Conservation (phyloP, 2,329 filamentous ascomycete genomes). For the Fusarium phyllophilum region DNA sequence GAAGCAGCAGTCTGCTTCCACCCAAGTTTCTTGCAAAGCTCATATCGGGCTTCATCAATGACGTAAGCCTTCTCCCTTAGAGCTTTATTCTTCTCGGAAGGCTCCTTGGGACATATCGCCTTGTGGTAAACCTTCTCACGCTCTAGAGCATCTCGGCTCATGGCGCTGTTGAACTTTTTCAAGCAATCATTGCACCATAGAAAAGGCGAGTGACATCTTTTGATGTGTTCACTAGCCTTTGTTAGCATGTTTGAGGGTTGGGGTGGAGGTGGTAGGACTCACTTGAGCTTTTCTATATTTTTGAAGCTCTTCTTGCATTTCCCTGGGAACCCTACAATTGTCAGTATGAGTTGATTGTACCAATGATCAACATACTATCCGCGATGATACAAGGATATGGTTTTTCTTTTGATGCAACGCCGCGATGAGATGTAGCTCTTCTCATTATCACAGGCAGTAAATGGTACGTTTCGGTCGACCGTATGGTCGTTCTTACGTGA, state of each 20-base stretch:
- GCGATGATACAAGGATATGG: not conserved
- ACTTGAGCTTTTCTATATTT: slow-evolving; percentile 15
- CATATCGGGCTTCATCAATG: not conserved
- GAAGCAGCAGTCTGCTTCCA: slow-evolving; percentile 9
- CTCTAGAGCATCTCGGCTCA: rapidly evolving
- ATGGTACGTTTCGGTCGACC: not conserved
- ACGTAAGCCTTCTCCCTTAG: not conserved
- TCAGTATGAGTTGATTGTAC: no score
- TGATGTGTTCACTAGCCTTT: slow-evolving; percentile 12
- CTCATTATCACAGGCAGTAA: slow-evolving; percentile 5
- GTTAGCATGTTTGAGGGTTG: not conserved
- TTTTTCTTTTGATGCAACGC: not conserved
- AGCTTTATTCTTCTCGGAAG: not conserved
- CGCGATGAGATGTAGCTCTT: not conserved
- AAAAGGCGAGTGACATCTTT: not conserved
- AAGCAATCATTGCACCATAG: slow-evolving; percentile 5
- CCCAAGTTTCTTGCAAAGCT: not conserved
- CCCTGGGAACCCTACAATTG: not conserved
- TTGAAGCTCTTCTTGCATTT: not conserved
- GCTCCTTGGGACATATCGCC: not conserved
- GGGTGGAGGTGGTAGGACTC: rapidly evolving
- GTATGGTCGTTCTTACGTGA: not conserved
- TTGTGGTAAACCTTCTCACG: not conserved
- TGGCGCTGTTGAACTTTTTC: slow-evolving; percentile 15
- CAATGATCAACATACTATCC: not conserved